Evolutionary conservation across 2,329 filamentous ascomycete genomes (phyloP), one percentile per base, ranked within the genome.

Genomic region (Scleromitrula shiraiana): DNA sequence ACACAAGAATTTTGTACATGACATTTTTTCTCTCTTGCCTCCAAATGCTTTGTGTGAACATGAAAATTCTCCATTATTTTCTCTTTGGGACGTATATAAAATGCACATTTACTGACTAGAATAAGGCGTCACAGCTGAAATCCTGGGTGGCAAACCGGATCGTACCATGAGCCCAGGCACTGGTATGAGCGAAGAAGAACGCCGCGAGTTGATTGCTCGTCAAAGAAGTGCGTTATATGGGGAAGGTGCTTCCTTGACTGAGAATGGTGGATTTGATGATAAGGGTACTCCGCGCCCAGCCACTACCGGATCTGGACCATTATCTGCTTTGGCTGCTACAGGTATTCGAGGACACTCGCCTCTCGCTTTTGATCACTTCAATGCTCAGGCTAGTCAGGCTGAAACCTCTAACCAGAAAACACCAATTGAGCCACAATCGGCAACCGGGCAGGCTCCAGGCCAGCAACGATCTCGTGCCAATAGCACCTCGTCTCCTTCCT

Each of bases 141-240:
- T 83, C 67, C 61, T 64, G 63, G 80, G 75, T 62, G 77, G 74
- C 74, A 96, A 96, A 75, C 83, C 84, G 65, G 88, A 93, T 64
- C 86, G 88, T 66, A 83, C 87, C 61, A 78, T 89, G 71, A 93
- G 87, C 71, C 88, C 88, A 46, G 82, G 80, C 66, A 77, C 83
- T 60, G 70, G 74, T 64, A 86, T 95, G 85, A 94, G 85, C 65
- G 93, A 97, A 72, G 90, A 96, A 62, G 90, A 95, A 64, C 91
- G 91, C 61, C 88, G 91, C 61, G 91, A 97, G 61, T 77, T 97
- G 67, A 95, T 97, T 68, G 87, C 90, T 59, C 90, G 91, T 64
- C 93, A 97, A 71, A 89, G 94, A 69, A 90, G 85, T 68, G 90
- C 91, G 56, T 72, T 98, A 57, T 98, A 97, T 68, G 88, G 89